Evolutionary conservation across 1,139 yeast species (phyloP), one percentile per base, ranked within the genome.

Genomic region (Tardiomyces depauwii): DNA sequence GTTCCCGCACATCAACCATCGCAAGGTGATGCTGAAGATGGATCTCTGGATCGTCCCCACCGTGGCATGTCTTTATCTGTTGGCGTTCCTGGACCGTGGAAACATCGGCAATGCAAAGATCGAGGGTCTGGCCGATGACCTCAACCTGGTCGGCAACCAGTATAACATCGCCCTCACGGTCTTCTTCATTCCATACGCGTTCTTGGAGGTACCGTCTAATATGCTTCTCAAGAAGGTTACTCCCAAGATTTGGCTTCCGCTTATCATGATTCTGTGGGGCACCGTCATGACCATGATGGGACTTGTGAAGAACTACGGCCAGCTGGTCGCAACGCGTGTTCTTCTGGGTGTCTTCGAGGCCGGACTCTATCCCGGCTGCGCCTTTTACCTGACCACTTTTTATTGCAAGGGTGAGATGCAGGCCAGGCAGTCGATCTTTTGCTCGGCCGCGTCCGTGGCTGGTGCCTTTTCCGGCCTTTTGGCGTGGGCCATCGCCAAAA

Each of bases 31-130:
- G 12, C 42, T 48, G 12, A 53, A 50, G 39, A 42, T 57, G 19
- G 60, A 57, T 44, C 25, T 46, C 36, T 49, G 48, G 14, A 39
- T 56, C 18, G 40, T 56, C 19, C 60, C 60, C 2, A 46, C 46
- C 36, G 64, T 76, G 38, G 70, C 76, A n/a, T 55, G 71, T 42
- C 66, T 77, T 45, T 77, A 77, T 52, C 66, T 77, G 47, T 63
- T 78, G 49, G 73, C 77, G 50, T 76, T 70, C 55, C 65, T 80
- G 49, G 86, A 80, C 60, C 65, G 83, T 53, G 76, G 77, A 51
- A 77, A 77, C 56, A 75, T 80, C 53, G 82, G 82, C 2, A 72
- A 76, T 56, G 84, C 84, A 1, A 67, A 78, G 51, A 68, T 78
- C 30, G 82, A 78, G 43, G 81, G 81, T 6, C 61, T 80, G 46